Evolutionary conservation across 164 flowering plant species (phyloP).

Genomic region (Nymphaea colorata): DNA sequence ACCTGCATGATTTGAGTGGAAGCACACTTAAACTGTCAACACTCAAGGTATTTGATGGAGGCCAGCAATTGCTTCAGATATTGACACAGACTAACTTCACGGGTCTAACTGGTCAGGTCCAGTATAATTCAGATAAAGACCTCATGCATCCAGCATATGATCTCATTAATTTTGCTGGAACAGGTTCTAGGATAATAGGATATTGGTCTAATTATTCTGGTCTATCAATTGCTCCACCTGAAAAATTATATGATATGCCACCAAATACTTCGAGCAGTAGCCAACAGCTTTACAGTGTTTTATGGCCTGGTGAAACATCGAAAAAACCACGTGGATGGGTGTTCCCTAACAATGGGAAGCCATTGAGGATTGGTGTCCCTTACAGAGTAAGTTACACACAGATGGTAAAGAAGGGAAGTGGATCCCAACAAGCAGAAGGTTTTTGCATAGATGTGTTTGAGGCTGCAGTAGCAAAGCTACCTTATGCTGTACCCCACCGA

Average conservation of each 20-base stretch:
- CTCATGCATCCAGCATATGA: conserved; percentile 58
- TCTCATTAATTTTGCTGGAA: conserved; percentile 52
- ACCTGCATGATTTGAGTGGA: conserved; percentile 24
- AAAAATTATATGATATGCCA: conserved; percentile 39
- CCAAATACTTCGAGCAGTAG: conserved; percentile 35
- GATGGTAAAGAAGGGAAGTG: conserved; percentile 43
- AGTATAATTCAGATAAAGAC: conserved; percentile 46
- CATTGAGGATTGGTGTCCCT: conserved; percentile 69
- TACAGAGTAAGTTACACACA: conserved; percentile 53
- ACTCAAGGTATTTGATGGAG: conserved; percentile 47
- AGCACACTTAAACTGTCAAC: conserved; percentile 32
- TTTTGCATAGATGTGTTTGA: conserved; percentile 81
- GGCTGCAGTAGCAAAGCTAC: conserved; percentile 62
- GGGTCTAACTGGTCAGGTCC: conserved; percentile 55
- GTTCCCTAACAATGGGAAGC: conserved; percentile 76
- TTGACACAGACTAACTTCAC: conserved; percentile 39
- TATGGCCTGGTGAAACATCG: conserved; percentile 79
- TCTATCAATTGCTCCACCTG: conserved; percentile 64
- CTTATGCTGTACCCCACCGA: conserved; percentile 61
- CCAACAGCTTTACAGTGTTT: conserved; percentile 43
- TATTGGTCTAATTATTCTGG: conserved; percentile 83
- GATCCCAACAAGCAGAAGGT: conserved; percentile 45
- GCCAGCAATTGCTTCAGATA: conserved; percentile 37
- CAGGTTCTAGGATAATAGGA: conserved; percentile 47
- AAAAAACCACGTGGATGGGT: conserved; percentile 82